Conservation (phyloP, 2,329 filamentous ascomycete species). For the Teratosphaeria pseudoeucalypti region DNA sequence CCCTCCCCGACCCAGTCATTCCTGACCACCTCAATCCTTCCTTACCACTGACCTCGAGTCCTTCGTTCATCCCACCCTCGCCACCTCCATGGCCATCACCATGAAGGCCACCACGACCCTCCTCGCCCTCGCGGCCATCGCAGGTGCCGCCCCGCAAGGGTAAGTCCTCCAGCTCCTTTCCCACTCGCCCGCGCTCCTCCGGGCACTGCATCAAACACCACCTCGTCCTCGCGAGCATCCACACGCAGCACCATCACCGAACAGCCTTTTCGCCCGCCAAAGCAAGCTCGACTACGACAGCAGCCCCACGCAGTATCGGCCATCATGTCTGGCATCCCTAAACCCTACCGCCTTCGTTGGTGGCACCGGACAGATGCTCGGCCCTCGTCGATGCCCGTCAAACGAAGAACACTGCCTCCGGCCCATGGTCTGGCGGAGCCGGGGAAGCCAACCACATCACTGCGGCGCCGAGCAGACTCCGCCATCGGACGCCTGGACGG, state of each 20-base stretch:
- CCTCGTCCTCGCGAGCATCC: background rate
- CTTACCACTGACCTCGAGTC: slow-evolving; percentile 9
- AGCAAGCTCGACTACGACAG: background rate
- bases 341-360: background rate
- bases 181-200: background rate
- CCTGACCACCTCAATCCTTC: slow-evolving; percentile 17
- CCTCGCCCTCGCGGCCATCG: slow-evolving; percentile 6
- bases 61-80: background rate
- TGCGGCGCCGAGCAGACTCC: background rate
- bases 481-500: background rate
- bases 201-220: background rate
- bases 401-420: background rate
- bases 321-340: background rate
- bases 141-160: background rate
- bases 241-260: background rate
- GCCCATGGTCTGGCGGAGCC: background rate
- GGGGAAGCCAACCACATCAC: background rate
- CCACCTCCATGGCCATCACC: slow-evolving; percentile 3
- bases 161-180: background rate
- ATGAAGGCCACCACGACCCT: slow-evolving; percentile 4
- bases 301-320: background rate
- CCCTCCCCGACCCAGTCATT: slow-evolving; percentile 1
- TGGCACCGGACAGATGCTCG: background rate
- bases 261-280: background rate
- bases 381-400: background rate